phyloP scores from a whole-genome alignment of 495 filamentous ascomycete genomes.

The Neurospora sp. region DNA sequence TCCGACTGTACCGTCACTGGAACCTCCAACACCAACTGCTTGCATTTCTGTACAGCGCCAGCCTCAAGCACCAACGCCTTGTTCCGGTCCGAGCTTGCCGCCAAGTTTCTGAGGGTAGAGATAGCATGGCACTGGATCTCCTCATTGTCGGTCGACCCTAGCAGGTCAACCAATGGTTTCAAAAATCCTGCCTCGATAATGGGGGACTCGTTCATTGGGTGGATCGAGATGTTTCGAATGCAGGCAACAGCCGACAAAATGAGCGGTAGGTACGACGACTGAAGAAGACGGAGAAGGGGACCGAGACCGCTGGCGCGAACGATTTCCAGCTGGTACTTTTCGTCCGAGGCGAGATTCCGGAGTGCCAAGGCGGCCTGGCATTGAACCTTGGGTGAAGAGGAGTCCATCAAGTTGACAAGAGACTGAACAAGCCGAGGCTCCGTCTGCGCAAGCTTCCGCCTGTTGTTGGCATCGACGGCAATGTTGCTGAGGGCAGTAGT shows the following conservation, averaged over 20 bases:
- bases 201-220: constrained; percentile 97
- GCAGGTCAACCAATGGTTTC: constrained; percentile 82
- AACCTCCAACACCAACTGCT: constrained; percentile 87
- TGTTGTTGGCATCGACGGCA: constrained; percentile 83
- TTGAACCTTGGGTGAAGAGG: constrained; percentile 92
- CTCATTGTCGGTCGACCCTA: constrained; percentile 94
- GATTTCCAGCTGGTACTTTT: constrained; percentile 97
- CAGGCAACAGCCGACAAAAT: constrained; percentile 96
- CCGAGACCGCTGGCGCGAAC: constrained; percentile 77
- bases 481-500: constrained; percentile 98
- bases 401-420: constrained; percentile 93
- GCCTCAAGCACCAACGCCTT: constrained; percentile 94
- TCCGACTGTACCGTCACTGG: constrained; percentile 93
- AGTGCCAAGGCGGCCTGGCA: constrained; percentile 94
- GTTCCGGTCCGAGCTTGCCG: constrained; percentile 92
- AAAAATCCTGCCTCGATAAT: constrained; percentile 97
- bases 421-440: constrained; percentile 86
- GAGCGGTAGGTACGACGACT: constrained; percentile 89
- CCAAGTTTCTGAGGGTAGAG: constrained; percentile 89
- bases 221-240: constrained; percentile 97
- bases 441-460: constrained; percentile 79
- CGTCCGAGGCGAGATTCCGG: constrained; percentile 91
- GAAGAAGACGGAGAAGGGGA: constrained; percentile 76
- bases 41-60: constrained; percentile 96
- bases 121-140: constrained; percentile 99